These are phyloP conservation scores for Backusella westeae DNA, from an alignment of 192 early-diverging fungal species.

Conservation along the genomic window DNA sequence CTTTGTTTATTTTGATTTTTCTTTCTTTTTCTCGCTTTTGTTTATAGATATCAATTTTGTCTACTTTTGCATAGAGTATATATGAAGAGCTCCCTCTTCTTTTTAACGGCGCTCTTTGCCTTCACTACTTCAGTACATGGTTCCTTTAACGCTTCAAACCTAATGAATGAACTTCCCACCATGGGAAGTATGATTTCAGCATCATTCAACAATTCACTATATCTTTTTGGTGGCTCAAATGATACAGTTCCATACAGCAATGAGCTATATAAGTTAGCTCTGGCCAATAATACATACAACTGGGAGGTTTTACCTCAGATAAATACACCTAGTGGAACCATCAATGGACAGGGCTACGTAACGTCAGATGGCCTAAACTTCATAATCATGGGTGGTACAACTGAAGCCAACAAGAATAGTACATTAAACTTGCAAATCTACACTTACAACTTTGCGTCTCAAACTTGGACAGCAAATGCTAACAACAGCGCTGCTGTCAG, in stretches of 20 bases:
- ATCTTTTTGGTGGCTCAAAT: constrained; percentile 22
- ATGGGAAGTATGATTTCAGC: constrained; percentile 21
- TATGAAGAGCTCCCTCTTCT: neutral
- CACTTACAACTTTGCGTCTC: too few species aligned
- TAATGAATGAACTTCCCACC: constrained; percentile 15
- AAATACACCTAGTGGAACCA: neutral
- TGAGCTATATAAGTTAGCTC: neutral
- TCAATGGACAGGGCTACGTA: constrained; percentile 13
- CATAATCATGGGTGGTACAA: constrained; percentile 13
- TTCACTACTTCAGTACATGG: too few species aligned
- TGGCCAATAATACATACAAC: constrained; percentile 6
- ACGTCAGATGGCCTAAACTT: constrained; percentile 1
- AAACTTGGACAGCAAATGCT: too few species aligned
- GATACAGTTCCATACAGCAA: neutral
- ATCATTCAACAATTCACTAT: constrained; percentile 12
- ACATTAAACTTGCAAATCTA: neutral
- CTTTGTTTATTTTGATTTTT: too few species aligned
- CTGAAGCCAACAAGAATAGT: neutral
- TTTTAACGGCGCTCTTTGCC: neutral
- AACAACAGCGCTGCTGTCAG: too few species aligned
- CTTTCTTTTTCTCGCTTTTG: too few species aligned
- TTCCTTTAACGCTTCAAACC: constrained; percentile 2
- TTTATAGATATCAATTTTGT: neutral
- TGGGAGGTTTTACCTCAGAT: constrained; percentile 13
- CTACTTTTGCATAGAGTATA: neutral